Evolutionary conservation across 805 yeast genomes (phyloP).

Genomic region (Candida silvicultrix): DNA sequence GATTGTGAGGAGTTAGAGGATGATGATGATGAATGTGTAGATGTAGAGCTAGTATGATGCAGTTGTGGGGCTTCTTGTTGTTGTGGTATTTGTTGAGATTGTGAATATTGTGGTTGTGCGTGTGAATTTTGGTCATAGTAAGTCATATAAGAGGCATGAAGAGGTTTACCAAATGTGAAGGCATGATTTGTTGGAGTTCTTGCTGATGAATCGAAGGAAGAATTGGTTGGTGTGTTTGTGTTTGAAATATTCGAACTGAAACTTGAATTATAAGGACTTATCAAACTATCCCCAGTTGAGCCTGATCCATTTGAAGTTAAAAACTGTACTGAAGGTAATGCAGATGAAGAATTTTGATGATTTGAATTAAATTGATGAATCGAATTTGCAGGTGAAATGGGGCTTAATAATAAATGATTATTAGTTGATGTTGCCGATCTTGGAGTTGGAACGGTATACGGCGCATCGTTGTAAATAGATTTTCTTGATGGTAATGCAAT

Average conservation of each 20-base stretch:
- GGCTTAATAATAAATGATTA: constrained; percentile 11
- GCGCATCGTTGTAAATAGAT: constrained; percentile 14
- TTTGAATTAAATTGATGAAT: background rate
- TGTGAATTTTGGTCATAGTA: background rate
- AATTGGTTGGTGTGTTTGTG: background rate
- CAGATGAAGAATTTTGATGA: background rate
- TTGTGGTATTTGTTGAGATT: background rate
- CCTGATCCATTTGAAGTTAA: background rate
- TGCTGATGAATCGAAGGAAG: background rate
- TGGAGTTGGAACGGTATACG: constrained; percentile 17
- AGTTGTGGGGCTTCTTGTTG: background rate
- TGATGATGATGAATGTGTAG: background rate
- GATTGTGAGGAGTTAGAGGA: background rate
- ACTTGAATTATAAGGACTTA: constrained; percentile 1
- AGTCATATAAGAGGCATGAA: background rate
- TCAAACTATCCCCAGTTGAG: background rate
- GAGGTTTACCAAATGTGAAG: background rate
- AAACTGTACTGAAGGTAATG: background rate
- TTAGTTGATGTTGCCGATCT: constrained; percentile 12
- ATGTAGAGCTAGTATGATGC: background rate
- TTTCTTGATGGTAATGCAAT: constrained; percentile 10
- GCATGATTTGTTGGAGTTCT: background rate
- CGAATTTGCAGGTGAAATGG: constrained; percentile 7
- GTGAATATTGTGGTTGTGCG: background rate
- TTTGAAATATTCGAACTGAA: background rate